Evolutionary conservation across 768 basidiomycete genomes (phyloP).

Genomic region (Xanthoconium stramineum): DNA sequence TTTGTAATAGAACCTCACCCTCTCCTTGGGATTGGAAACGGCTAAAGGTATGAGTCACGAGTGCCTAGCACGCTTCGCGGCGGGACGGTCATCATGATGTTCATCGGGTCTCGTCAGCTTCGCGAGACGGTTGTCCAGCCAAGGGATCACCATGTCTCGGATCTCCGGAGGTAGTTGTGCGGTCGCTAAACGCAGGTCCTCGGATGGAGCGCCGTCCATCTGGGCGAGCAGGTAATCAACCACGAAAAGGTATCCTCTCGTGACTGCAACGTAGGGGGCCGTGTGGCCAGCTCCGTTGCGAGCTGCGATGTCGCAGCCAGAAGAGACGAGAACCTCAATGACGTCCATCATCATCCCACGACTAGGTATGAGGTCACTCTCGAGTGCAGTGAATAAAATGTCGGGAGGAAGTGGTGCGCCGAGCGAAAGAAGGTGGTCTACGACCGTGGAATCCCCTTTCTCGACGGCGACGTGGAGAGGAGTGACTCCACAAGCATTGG

Average conservation of each 20-base stretch:
- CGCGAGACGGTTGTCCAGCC: not conserved
- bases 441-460: not conserved
- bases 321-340: not conserved
- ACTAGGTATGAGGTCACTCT: too few species aligned
- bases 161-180: not conserved
- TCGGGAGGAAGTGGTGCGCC: not conserved
- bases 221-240: not conserved
- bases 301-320: not conserved
- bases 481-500: not conserved
- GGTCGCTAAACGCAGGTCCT: not conserved
- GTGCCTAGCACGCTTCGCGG: not conserved
- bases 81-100: not conserved
- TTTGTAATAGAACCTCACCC: too few species aligned
- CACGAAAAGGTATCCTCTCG: not conserved
- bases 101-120: not conserved
- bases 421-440: not conserved
- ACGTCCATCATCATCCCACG: not conserved
- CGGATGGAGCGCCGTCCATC: not conserved
- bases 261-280: not conserved
- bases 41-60: not conserved
- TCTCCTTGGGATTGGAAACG: too few species aligned
- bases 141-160: not conserved
- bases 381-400: not conserved
- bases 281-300: not conserved
- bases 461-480: not conserved